phyloP scores from a whole-genome alignment of 1,284 basidiomycete genomes.

The Cystobasidiaceae sp. region DNA sequence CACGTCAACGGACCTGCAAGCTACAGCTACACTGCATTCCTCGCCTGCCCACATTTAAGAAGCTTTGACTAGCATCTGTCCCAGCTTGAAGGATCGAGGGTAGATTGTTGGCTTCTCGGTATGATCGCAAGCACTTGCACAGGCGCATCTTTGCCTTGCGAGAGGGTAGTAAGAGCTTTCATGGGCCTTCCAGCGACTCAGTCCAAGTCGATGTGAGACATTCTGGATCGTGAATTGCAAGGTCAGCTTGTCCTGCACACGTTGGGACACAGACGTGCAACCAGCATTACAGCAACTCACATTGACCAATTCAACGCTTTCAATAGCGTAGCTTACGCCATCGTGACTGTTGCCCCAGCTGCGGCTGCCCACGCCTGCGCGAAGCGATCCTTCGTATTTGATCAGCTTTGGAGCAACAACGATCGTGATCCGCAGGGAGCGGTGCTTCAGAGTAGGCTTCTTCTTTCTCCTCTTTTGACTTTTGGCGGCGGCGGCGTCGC shows the following conservation, averaged over 20 bases:
- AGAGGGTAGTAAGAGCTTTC: not conserved
- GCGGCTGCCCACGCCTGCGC: slow-evolving; percentile 52
- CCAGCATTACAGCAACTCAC: slow-evolving; percentile 41
- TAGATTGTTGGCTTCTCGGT: not conserved
- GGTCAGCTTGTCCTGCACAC: too few species aligned
- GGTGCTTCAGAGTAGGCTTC: slow-evolving; percentile 17
- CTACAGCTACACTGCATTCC: not conserved
- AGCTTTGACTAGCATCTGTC: slow-evolving; percentile 6
- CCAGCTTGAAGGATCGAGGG: slow-evolving; percentile 6
- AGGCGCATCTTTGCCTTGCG: slow-evolving; percentile 13
- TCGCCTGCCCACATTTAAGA: not conserved
- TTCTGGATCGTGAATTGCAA: slow-evolving; percentile 7
- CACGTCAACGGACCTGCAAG: not conserved
- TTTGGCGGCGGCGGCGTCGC: not conserved
- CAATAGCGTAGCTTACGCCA: slow-evolving; percentile 53
- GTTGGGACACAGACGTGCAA: not conserved
- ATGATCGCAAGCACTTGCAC: slow-evolving; percentile 16
- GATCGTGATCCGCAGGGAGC: slow-evolving; percentile 49
- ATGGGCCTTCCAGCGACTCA: not conserved
- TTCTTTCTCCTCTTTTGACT: not conserved
- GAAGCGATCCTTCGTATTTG: slow-evolving; percentile 52
- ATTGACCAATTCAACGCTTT: slow-evolving; percentile 50
- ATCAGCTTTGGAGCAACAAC: slow-evolving; percentile 53
- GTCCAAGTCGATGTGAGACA: not conserved
- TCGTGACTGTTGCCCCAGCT: slow-evolving; percentile 58